Conservation (phyloP, 352 stramenopile species). For the Phytophthora megakarya region DNA sequence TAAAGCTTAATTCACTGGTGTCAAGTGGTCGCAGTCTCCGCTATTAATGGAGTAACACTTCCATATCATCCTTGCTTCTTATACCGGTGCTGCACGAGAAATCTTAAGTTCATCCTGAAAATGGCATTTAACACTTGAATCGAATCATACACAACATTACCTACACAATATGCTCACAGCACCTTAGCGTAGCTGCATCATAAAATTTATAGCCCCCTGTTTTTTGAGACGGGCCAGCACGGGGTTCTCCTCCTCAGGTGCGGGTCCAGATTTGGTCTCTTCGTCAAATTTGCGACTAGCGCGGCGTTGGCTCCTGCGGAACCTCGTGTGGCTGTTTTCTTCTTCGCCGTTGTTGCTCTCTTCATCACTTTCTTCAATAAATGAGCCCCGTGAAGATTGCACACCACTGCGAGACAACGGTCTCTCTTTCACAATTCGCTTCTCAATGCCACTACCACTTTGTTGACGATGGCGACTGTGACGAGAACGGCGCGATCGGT, state of each 20-base stretch:
- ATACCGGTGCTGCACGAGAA: too few species aligned
- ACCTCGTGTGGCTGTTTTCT: constrained; percentile 41
- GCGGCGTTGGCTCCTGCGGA: constrained; percentile 43
- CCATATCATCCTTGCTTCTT: neutral
- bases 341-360: constrained; percentile 24
- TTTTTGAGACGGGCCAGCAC: constrained; percentile 79
- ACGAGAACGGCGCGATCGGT: constrained; percentile 15
- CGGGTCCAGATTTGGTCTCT: constrained; percentile 37
- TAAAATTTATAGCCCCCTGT: constrained; percentile 86
- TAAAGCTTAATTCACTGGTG: constrained; percentile 3
- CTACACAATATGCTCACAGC: constrained; percentile 33
- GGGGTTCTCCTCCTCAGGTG: constrained; percentile 59
- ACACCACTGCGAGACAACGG: constrained; percentile 26
- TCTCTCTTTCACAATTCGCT: constrained; percentile 20
- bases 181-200: constrained; percentile 58
- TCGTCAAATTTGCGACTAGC: constrained; percentile 57
- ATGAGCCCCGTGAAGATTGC: constrained; percentile 32
- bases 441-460: constrained; percentile 35
- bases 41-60: constrained; percentile 22
- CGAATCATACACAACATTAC: constrained; percentile 32
- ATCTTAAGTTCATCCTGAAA: neutral
- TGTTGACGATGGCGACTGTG: constrained; percentile 34
- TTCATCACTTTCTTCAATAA: constrained; percentile 41
- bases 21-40: neutral
- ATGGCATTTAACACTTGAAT: constrained; percentile 34